These are phyloP conservation scores for Penicillium sp. DNA, from an alignment of 2,329 filamentous ascomycete species.

Conservation along the genomic window DNA sequence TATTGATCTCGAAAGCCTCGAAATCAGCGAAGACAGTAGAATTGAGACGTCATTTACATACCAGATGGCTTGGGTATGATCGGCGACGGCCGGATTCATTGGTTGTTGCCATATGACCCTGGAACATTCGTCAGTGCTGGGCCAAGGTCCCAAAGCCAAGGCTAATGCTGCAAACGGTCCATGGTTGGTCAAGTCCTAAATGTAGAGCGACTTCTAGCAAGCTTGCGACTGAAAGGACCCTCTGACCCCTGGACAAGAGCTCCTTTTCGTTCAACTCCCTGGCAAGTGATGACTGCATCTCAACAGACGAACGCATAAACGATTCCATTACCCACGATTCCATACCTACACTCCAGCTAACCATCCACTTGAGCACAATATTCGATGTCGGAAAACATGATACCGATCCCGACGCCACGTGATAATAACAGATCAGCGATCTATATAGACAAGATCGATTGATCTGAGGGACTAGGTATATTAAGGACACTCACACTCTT, in stretches of 20 bases:
- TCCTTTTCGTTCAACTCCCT: constrained; percentile 1
- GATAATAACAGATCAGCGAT: neutral
- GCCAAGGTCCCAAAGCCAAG: constrained; percentile 1
- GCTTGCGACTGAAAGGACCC: constrained; percentile 1
- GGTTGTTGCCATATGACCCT: neutral
- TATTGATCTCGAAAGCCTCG: neutral
- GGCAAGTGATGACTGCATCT: neutral
- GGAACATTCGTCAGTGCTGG: neutral
- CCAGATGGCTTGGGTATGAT: neutral
- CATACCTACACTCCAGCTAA: constrained; percentile 1
- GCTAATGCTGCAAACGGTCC: neutral
- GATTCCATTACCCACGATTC: constrained; percentile 1
- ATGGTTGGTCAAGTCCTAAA: neutral
- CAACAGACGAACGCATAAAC: neutral
- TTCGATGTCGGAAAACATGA: constrained; percentile 15
- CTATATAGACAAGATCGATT: neutral
- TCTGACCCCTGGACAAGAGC: constrained; percentile 1
- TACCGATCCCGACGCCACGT: constrained; percentile 6
- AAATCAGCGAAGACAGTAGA: neutral
- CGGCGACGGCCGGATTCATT: neutral
- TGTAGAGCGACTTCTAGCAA: constrained; percentile 1
- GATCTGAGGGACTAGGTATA: neutral
- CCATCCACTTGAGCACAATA: neutral
- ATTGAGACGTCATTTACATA: neutral
- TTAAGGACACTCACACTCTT: neutral